These are phyloP conservation scores for Melastoma candidum DNA, from an alignment of 441 rosid genomes.

Conservation along the genomic window DNA sequence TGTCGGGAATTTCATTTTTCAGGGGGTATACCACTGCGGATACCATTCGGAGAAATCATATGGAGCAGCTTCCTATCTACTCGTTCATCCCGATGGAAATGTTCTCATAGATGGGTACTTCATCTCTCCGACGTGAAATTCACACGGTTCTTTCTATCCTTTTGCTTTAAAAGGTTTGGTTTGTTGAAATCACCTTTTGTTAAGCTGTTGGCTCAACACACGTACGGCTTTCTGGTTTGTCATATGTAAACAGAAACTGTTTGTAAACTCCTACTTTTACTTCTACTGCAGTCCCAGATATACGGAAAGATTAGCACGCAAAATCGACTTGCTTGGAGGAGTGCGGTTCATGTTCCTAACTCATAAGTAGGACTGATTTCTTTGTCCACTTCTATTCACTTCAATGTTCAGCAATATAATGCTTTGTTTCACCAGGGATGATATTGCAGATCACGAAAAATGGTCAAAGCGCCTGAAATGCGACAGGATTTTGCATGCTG, in stretches of 20 bases:
- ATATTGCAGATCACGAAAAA: conserved; percentile 56
- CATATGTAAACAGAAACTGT: background rate
- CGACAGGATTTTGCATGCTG: conserved; percentile 44
- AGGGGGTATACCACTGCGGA: conserved; percentile 65
- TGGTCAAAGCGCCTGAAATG: conserved; percentile 43
- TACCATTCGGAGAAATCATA: conserved; percentile 58
- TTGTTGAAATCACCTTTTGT: background rate
- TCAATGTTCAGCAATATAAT: conserved; percentile 10
- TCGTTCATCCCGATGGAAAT: conserved; percentile 48
- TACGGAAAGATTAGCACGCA: conserved; percentile 34
- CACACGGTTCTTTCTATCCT: background rate
- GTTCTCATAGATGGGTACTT: conserved; percentile 51
- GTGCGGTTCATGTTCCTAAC: conserved; percentile 51
- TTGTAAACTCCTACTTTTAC: conserved; percentile 1
- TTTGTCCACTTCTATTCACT: background rate
- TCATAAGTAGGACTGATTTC: conserved; percentile 30
- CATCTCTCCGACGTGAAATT: background rate
- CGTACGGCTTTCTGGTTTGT: no score
- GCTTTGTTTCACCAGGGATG: conserved; percentile 39
- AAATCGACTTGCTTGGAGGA: conserved; percentile 48
- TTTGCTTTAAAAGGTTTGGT: background rate
- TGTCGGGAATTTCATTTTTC: conserved; percentile 7
- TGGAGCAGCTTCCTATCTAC: conserved; percentile 53
- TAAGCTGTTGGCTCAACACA: background rate
- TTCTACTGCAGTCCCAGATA: conserved; percentile 43